Percentiles rank a stretch among this genome's conserved stretches.
These are phyloP conservation scores for Microthlaspi erraticum DNA, from an alignment of 345 rosid species.

Conservation along the genomic window DNA sequence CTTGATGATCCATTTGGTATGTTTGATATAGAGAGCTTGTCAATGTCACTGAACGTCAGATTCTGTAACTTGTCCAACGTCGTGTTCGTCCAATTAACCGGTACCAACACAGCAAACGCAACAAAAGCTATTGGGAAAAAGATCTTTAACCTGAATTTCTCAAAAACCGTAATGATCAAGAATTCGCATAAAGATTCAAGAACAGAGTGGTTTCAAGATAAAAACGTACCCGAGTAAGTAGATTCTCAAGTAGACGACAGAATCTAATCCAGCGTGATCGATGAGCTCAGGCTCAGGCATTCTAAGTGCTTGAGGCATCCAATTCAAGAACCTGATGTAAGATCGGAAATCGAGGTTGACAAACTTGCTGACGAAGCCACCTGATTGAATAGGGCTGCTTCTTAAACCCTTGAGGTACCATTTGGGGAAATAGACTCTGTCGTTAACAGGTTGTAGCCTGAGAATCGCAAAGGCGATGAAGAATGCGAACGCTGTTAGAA, in stretches of 20 bases:
- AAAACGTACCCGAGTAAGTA: constrained; percentile 73
- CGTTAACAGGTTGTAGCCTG: constrained; percentile 88
- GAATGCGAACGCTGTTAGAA: constrained; percentile 78
- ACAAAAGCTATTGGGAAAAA: constrained; percentile 77
- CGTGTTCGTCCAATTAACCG: constrained; percentile 84
- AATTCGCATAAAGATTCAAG: not conserved
- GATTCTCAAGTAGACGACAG: constrained; percentile 84
- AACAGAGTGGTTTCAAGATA: not conserved
- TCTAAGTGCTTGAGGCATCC: constrained; percentile 93
- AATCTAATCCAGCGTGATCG: constrained; percentile 91
- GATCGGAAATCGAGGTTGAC: constrained; percentile 80
- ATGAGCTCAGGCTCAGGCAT: constrained; percentile 96
- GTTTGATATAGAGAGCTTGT: constrained; percentile 90
- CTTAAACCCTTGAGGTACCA: constrained; percentile 90
- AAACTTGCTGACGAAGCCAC: constrained; percentile 69
- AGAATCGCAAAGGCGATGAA: constrained; percentile 76
- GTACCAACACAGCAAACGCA: constrained; percentile 76
- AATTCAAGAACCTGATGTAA: constrained; percentile 69
- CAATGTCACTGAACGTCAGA: constrained; percentile 70
- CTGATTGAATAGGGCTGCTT: constrained; percentile 57
- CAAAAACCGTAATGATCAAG: constrained; percentile 3
- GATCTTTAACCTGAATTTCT: constrained; percentile 72
- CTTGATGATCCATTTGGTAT: constrained; percentile 75
- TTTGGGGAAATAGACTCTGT: constrained; percentile 92
- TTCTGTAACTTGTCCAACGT: constrained; percentile 56